Evolutionary conservation across 2,329 filamentous ascomycete genomes (phyloP).

Genomic region (Colletotrichum costaricense): DNA sequence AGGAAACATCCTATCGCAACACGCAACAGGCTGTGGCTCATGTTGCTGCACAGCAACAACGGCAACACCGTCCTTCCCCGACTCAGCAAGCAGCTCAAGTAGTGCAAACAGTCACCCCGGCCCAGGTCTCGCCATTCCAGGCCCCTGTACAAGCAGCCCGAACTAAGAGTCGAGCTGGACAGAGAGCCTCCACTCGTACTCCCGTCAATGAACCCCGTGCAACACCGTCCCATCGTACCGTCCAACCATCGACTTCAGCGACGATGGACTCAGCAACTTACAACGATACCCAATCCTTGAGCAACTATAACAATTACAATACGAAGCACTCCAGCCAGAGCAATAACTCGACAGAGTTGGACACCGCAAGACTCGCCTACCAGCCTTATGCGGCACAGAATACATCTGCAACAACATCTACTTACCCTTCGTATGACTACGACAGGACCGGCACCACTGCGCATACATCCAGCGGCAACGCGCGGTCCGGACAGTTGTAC

Average conservation of each 20-base stretch:
- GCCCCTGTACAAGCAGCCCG: slow-evolving; percentile 37
- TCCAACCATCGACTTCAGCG: slow-evolving; percentile 49
- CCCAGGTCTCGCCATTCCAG: slow-evolving; percentile 46
- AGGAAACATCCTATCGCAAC: slow-evolving; percentile 8
- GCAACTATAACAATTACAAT: slow-evolving; percentile 40
- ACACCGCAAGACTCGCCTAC: slow-evolving; percentile 21
- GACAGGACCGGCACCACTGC: slow-evolving; percentile 41
- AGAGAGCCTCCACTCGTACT: slow-evolving; percentile 46
- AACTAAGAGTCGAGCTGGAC: slow-evolving; percentile 48
- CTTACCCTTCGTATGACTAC: slow-evolving; percentile 44
- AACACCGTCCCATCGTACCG: slow-evolving; percentile 38
- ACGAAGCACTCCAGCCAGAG: slow-evolving; percentile 29
- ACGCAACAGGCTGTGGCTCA: slow-evolving; percentile 35
- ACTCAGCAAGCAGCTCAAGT: slow-evolving; percentile 28
- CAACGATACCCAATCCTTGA: slow-evolving; percentile 37
- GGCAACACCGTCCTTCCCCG: slow-evolving; percentile 44
- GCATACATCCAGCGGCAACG: slow-evolving; percentile 33
- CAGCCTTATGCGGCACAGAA: slow-evolving; percentile 35
- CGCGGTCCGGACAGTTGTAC: slow-evolving; percentile 37
- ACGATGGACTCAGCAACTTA: slow-evolving; percentile 27
- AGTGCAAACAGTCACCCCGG: slow-evolving; percentile 40
- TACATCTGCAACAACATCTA: slow-evolving; percentile 18
- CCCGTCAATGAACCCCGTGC: slow-evolving; percentile 41
- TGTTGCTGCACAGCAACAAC: slow-evolving; percentile 37
- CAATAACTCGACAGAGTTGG: slow-evolving; percentile 1